These are phyloP conservation scores for Saposhnikovia divaricata DNA, from an alignment of 129 eudicot species.

Conservation along the genomic window DNA sequence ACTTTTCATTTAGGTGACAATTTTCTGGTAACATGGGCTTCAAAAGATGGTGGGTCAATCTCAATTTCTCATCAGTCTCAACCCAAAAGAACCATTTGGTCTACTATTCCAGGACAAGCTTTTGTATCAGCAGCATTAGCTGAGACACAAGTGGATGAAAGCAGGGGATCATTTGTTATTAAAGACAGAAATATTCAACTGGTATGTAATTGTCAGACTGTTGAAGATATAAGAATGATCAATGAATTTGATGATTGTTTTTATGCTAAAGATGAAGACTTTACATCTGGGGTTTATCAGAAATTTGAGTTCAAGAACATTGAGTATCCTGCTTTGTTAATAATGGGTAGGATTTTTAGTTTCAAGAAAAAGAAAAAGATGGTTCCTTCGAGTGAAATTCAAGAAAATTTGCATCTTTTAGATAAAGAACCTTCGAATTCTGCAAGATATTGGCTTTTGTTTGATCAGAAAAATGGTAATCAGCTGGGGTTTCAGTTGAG, in stretches of 20 bases:
- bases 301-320: slow-evolving; percentile 9
- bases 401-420: slow-evolving; percentile 9
- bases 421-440: slow-evolving; percentile 27
- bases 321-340: slow-evolving; percentile 50
- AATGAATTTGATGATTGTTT: slow-evolving; percentile 22
- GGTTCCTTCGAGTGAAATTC: not conserved
- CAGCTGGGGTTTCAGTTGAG: slow-evolving; percentile 72
- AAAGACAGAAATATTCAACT: slow-evolving; percentile 46
- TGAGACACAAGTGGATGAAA: slow-evolving; percentile 88
- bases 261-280: slow-evolving; percentile 29
- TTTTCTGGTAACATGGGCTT: slow-evolving; percentile 54
- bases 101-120: slow-evolving; percentile 76
- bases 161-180: slow-evolving; percentile 90
- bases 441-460: slow-evolving; percentile 61
- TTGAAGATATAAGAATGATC: slow-evolving; percentile 49
- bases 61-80: slow-evolving; percentile 54
- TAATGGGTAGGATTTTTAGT: slow-evolving; percentile 59
- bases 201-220: slow-evolving; percentile 67
- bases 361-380: slow-evolving; percentile 30
- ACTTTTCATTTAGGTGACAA: slow-evolving; percentile 54
- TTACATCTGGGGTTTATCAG: slow-evolving; percentile 27
- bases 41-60: slow-evolving; percentile 62
- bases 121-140: slow-evolving; percentile 83
- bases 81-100: slow-evolving; percentile 70
- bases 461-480: slow-evolving; percentile 58